A percentile compares a stretch with the other conserved stretches of the same genome.
Evolutionary conservation across 2,329 filamentous ascomycete species (phyloP).

Genomic region (Trichoderma citrinoviride): DNA sequence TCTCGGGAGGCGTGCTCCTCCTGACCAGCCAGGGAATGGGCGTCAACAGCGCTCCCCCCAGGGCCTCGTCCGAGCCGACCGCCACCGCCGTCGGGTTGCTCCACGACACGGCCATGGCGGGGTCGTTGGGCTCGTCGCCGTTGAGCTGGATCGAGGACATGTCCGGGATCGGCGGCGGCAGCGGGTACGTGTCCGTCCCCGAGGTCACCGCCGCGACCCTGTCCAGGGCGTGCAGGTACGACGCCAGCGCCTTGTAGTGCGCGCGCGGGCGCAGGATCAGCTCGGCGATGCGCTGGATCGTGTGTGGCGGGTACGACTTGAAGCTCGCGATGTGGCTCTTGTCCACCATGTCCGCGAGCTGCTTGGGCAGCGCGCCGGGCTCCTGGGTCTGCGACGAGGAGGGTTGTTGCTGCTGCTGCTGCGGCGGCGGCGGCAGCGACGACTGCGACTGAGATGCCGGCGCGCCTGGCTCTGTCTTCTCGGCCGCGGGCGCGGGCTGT

Average conservation of each 20-base stretch:
- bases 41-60: constrained; percentile 87
- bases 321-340: constrained; percentile 66
- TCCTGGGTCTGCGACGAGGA: constrained; percentile 27
- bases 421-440: background rate
- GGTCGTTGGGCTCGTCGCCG: constrained; percentile 50
- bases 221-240: constrained; percentile 88
- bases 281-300: constrained; percentile 87
- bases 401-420: background rate
- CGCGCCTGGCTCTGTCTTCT: background rate
- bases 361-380: constrained; percentile 57
- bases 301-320: constrained; percentile 75
- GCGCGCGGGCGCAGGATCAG: constrained; percentile 71
- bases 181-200: constrained; percentile 73
- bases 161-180: constrained; percentile 65
- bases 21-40: constrained; percentile 84
- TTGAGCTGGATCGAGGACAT: constrained; percentile 59
- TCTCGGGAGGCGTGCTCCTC: constrained; percentile 33
- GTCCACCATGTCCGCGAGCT: constrained; percentile 60
- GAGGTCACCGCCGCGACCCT: constrained; percentile 89
- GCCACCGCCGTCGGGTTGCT: constrained; percentile 46
- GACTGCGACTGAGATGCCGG: background rate
- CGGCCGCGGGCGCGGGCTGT: constrained; percentile 28
- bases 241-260: constrained; percentile 77
- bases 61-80: constrained; percentile 79
- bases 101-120: constrained; percentile 44